phyloP scores from a whole-genome alignment of 73 alveolate genomes.

The Paramecium octaurelia region DNA sequence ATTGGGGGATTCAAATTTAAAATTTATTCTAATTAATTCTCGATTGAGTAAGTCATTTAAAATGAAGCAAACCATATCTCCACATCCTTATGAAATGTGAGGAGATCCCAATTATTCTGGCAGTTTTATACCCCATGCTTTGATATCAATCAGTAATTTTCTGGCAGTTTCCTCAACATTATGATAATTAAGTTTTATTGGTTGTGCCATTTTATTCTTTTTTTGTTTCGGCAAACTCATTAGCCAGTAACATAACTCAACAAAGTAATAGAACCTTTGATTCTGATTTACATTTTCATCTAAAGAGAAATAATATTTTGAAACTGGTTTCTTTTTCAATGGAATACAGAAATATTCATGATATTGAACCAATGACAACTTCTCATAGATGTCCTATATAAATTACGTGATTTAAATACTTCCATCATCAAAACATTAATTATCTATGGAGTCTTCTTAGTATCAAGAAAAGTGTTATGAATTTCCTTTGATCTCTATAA shows the following conservation, averaged over 20 bases:
- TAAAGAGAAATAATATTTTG: conserved; percentile 78
- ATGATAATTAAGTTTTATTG: neutral
- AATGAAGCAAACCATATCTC: conserved; percentile 83
- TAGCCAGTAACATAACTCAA: conserved; percentile 78
- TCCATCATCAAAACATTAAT: conserved; percentile 40
- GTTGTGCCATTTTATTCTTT: neutral
- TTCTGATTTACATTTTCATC: conserved; percentile 53
- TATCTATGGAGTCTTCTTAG: conserved; percentile 64
- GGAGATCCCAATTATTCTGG: conserved; percentile 60
- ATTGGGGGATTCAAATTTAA: conserved; percentile 72
- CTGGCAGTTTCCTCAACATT: conserved; percentile 63
- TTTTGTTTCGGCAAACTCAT: conserved; percentile 69
- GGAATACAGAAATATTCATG: conserved; percentile 78
- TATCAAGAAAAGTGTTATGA: conserved; percentile 31
- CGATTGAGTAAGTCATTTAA: conserved; percentile 82
- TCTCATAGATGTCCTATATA: conserved; percentile 93
- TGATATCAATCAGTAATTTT: conserved; percentile 67
- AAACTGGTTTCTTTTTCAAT: conserved; percentile 72
- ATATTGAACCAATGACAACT: conserved; percentile 87
- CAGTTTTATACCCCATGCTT: conserved; percentile 66
- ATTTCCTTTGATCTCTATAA: conserved; percentile 26
- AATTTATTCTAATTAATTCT: conserved; percentile 85
- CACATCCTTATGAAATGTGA: conserved; percentile 71
- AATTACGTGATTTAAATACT: neutral
- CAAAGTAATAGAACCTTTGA: conserved; percentile 53